Conservation (phyloP, 1,284 basidiomycete species). For the Trichosporon faecale region DNA sequence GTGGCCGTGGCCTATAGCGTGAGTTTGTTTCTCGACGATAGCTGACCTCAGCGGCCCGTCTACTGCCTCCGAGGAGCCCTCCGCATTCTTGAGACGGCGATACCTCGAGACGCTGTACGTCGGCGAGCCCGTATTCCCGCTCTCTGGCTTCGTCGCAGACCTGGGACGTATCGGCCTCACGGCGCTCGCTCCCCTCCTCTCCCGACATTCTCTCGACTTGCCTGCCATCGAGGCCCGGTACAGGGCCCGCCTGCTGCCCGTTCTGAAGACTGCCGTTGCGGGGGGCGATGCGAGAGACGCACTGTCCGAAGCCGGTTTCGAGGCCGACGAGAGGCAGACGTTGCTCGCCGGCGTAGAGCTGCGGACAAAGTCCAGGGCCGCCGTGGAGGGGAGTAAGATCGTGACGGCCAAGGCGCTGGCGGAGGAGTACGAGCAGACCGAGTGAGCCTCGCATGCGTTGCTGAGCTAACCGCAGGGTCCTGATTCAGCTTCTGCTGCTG, state of each 20-base stretch:
- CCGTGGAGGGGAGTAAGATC: conserved; percentile 29
- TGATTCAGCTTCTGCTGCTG: conserved; percentile 39
- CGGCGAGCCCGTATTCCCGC: conserved; percentile 36
- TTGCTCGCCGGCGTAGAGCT: conserved; percentile 30
- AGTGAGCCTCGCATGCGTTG: conserved; percentile 29
- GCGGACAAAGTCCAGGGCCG: conserved; percentile 24
- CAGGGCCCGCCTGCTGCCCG: conserved; percentile 29
- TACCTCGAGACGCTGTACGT: conserved; percentile 45
- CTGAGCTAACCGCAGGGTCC: conserved; percentile 27
- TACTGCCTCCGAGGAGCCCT: background rate
- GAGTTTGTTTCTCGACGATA: conserved; percentile 13
- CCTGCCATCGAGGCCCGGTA: conserved; percentile 32
- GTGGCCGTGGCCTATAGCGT: conserved; percentile 39
- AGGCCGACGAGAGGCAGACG: conserved; percentile 21
- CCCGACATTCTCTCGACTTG: background rate
- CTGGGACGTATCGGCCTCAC: conserved; percentile 20
- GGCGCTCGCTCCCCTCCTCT: background rate
- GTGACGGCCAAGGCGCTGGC: conserved; percentile 26
- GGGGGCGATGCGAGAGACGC: background rate
- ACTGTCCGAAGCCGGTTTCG: conserved; percentile 10
- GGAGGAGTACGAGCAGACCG: conserved; percentile 43
- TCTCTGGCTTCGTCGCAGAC: conserved; percentile 33
- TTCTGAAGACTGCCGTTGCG: conserved; percentile 15
- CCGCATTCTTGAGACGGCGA: conserved; percentile 19
- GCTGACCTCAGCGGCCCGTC: conserved; percentile 30